Evolutionary conservation across 495 filamentous ascomycete species (phyloP).

Genomic region (Xylaria cubensis): DNA sequence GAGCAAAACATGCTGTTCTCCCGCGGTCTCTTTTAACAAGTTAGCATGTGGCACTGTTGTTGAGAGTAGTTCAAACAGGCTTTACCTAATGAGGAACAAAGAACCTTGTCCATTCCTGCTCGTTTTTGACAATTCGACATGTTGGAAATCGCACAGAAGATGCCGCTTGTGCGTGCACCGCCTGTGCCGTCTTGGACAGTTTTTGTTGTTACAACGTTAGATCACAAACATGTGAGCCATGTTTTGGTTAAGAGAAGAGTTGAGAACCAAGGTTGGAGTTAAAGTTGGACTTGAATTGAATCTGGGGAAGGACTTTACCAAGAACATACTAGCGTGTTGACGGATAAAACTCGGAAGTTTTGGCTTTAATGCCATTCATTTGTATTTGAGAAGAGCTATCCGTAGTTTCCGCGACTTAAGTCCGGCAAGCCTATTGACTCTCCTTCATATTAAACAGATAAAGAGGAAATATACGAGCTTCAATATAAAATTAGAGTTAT

Average conservation of each 20-base stretch:
- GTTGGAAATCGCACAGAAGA: not conserved
- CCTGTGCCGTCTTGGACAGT: not conserved
- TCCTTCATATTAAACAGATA: not conserved
- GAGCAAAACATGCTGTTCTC: conserved; percentile 1
- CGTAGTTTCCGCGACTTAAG: not conserved
- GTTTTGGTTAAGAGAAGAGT: not conserved
- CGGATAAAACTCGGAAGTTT: not conserved
- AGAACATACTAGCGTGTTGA: not conserved
- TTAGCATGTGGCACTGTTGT: not conserved
- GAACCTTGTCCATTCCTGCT: not conserved
- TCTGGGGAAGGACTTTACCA: not conserved
- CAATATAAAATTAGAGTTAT: not conserved
- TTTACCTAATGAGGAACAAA: not conserved
- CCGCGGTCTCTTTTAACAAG: not conserved
- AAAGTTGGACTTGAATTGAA: not conserved
- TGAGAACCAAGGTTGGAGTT: not conserved
- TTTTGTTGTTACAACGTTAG: not conserved
- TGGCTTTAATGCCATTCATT: too few species aligned
- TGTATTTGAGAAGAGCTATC: not conserved
- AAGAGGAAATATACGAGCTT: not conserved
- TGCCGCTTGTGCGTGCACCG: not conserved
- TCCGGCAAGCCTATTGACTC: not conserved
- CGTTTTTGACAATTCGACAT: not conserved
- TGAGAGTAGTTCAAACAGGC: not conserved
- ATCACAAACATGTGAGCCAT: conserved; percentile 1